Conservation (phyloP, 140 eudicot species). For the Erigeron philadelphicus region DNA sequence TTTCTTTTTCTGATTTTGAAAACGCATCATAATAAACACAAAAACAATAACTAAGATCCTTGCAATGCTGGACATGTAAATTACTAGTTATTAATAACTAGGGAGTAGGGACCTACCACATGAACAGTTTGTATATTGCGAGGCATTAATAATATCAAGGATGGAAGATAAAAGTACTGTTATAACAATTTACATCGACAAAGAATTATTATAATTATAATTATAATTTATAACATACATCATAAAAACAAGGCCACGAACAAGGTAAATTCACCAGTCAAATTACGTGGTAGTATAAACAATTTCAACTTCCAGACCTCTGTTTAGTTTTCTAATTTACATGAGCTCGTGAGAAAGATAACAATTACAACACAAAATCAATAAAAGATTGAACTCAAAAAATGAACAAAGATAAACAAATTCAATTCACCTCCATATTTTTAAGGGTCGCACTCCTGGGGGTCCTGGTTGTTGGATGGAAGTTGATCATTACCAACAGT, state of each 20-base stretch:
- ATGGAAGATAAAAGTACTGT: too few relatives aligned
- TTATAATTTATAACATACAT: too few relatives aligned
- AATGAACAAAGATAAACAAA: slow-evolving; percentile 9
- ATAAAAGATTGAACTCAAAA: neutral
- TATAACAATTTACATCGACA: too few relatives aligned
- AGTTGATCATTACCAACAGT: slow-evolving; percentile 59
- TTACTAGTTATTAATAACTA: too few relatives aligned
- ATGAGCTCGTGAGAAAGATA: slow-evolving; percentile 1
- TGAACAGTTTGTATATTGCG: too few relatives aligned
- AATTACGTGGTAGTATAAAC: slow-evolving; percentile 17
- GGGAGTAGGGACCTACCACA: too few relatives aligned
- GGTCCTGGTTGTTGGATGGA: slow-evolving; percentile 29
- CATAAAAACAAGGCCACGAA: neutral
- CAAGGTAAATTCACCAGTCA: slow-evolving; percentile 1
- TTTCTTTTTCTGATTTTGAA: too few relatives aligned
- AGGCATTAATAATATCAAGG: too few relatives aligned
- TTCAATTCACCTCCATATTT: slow-evolving; percentile 5
- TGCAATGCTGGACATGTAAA: too few relatives aligned
- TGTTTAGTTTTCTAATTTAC: slow-evolving; percentile 11
- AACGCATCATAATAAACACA: too few relatives aligned
- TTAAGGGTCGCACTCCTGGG: slow-evolving; percentile 35
- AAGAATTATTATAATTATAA: too few relatives aligned
- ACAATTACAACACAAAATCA: slow-evolving; percentile 21
- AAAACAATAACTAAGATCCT: too few relatives aligned
- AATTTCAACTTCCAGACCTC: slow-evolving; percentile 11